These are phyloP conservation scores for Aspergillus alliaceus DNA, from an alignment of 2,329 filamentous ascomycete genomes.

Conservation along the genomic window DNA sequence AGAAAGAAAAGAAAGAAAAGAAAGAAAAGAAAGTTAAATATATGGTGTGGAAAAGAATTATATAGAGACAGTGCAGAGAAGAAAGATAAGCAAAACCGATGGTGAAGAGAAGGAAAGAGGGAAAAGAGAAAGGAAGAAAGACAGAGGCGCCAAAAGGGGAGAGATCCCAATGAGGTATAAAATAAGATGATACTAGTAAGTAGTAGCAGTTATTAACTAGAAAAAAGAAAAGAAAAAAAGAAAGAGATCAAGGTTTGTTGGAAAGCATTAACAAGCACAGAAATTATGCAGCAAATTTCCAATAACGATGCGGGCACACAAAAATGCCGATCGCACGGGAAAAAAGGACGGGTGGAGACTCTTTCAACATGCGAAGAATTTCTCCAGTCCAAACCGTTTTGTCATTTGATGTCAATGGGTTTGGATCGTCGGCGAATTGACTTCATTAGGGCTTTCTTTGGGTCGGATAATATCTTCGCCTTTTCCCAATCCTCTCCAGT, in stretches of 20 bases:
- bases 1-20: not conserved
- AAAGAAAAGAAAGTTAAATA: too few species aligned
- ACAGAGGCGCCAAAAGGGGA: not conserved
- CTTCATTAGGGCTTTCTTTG: not conserved
- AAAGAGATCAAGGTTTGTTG: not conserved
- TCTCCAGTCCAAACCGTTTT: constrained; percentile 2
- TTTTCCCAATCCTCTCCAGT: too few species aligned
- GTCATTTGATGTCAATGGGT: not conserved
- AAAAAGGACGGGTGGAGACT: constrained; percentile 2
- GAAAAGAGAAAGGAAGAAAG: too few species aligned
- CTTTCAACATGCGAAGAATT: not conserved
- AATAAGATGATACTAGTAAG: not conserved
- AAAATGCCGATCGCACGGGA: constrained; percentile 11
- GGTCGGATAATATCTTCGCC: not conserved
- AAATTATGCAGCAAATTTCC: not conserved
- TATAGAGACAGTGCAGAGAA: too few species aligned
- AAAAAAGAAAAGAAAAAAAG: not conserved
- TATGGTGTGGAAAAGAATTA: too few species aligned
- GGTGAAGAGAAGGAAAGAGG: too few species aligned
- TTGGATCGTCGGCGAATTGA: not conserved
- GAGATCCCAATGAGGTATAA: not conserved
- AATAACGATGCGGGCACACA: not conserved
- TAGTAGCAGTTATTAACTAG: not conserved
- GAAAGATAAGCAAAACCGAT: too few species aligned
- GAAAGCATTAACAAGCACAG: not conserved